Evolutionary conservation across 176 grass and related monocot genomes (phyloP).

Genomic region (Oryza australiensis): DNA sequence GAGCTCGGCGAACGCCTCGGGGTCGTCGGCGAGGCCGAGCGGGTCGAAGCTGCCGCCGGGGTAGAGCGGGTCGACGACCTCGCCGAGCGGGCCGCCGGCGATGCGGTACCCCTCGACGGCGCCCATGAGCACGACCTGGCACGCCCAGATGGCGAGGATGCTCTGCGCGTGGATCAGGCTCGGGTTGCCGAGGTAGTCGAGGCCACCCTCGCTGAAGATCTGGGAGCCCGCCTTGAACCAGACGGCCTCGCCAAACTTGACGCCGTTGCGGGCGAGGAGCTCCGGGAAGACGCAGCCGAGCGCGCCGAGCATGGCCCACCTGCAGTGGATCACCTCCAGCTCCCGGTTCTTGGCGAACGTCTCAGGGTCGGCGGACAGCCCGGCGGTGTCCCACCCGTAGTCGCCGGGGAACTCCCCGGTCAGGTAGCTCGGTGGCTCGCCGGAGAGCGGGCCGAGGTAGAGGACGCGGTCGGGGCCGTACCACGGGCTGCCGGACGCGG

Average conservation of each 20-base stretch:
- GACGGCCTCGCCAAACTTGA: conserved; percentile 82
- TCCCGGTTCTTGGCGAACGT: conserved; percentile 80
- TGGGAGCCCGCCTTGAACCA: conserved; percentile 79
- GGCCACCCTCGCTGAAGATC: conserved; percentile 73
- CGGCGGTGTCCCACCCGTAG: background rate
- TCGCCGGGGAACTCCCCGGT: background rate
- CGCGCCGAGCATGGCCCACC: conserved; percentile 73
- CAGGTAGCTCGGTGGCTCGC: background rate
- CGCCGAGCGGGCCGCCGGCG: conserved; percentile 64
- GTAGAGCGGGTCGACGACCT: conserved; percentile 72
- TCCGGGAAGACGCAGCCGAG: conserved; percentile 81
- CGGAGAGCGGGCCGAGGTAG: background rate
- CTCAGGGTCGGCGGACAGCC: background rate
- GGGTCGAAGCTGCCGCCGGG: conserved; percentile 76
- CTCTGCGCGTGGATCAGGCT: conserved; percentile 80
- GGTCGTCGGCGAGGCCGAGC: conserved; percentile 70
- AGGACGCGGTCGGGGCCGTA: background rate
- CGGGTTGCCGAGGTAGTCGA: conserved; percentile 93
- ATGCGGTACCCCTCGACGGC: conserved; percentile 81
- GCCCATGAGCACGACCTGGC: conserved; percentile 81
- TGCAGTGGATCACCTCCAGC: conserved; percentile 72
- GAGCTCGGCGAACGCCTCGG: conserved; percentile 69
- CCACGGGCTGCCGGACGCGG: conserved; percentile 50
- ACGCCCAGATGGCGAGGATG: conserved; percentile 81
- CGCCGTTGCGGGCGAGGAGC: conserved; percentile 60